These are phyloP conservation scores for Clitocybe nebularis DNA, from an alignment of 1,284 basidiomycete genomes.

Conservation along the genomic window DNA sequence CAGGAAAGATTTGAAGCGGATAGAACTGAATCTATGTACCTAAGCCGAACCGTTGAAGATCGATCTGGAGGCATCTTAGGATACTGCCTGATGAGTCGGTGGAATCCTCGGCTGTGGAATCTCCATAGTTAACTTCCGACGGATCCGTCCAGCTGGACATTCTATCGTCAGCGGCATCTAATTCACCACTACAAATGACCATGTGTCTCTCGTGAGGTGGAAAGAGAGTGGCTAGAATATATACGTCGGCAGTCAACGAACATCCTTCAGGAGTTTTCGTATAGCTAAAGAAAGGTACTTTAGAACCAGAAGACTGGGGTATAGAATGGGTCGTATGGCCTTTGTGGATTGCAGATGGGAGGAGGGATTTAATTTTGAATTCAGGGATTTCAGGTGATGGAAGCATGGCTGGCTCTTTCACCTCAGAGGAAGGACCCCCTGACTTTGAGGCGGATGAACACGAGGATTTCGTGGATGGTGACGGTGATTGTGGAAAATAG, in stretches of 20 bases:
- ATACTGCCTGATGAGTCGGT: conserved; percentile 34
- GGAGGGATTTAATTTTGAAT: conserved; percentile 27
- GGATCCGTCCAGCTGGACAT: conserved; percentile 26
- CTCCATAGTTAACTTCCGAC: too few relatives aligned
- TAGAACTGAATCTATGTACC: conserved; percentile 36
- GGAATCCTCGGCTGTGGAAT: conserved; percentile 31
- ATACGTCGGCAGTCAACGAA: conserved; percentile 63
- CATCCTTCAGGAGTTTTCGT: conserved; percentile 74
- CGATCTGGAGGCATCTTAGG: conserved; percentile 66
- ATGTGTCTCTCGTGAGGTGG: conserved; percentile 65
- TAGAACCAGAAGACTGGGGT: conserved; percentile 6
- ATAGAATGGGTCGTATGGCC: conserved; percentile 7
- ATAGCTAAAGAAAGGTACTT: conserved; percentile 70
- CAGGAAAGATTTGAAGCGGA: conserved; percentile 1
- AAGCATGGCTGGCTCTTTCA: conserved; percentile 23
- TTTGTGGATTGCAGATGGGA: conserved; percentile 18
- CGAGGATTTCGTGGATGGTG: conserved; percentile 29
- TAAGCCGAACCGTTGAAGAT: conserved; percentile 64
- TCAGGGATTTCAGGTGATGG: conserved; percentile 31
- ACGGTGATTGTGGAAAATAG: conserved; percentile 55
- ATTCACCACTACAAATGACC: conserved; percentile 66
- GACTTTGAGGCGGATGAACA: conserved; percentile 31
- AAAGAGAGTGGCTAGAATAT: conserved; percentile 60
- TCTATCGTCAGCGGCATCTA: conserved; percentile 52
- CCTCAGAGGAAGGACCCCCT: conserved; percentile 41